Conservation (phyloP, 257 asterid genomes). For the Plantago major region DNA sequence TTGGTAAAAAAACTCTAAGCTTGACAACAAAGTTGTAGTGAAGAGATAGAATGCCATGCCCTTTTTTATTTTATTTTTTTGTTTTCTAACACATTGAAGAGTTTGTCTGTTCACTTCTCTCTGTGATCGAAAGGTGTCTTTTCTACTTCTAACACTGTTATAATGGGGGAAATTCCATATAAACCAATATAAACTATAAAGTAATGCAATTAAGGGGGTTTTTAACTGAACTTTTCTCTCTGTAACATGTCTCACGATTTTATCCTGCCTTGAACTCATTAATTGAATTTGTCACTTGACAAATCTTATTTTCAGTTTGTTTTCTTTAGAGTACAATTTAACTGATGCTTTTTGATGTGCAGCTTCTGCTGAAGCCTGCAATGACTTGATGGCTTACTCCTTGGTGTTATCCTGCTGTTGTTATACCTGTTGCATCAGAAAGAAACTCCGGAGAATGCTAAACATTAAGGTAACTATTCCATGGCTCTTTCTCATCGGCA, state of each 20-base stretch:
- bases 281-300: background rate
- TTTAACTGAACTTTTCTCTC: background rate
- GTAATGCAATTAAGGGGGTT: too few relatives aligned
- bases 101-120: too few relatives aligned
- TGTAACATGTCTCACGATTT: constrained; percentile 6
- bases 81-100: too few relatives aligned
- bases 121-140: too few relatives aligned
- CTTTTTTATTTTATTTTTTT: too few relatives aligned
- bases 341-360: constrained; percentile 30
- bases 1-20: too few relatives aligned
- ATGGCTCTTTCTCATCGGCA: background rate
- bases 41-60: too few relatives aligned
- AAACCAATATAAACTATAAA: too few relatives aligned
- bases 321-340: constrained; percentile 1
- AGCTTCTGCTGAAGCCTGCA: constrained; percentile 85
- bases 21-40: too few relatives aligned
- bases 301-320: background rate
- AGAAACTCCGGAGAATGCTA: constrained; percentile 61
- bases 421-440: constrained; percentile 85
- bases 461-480: constrained; percentile 51
- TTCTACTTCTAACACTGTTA: too few relatives aligned
- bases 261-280: background rate
- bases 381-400: constrained; percentile 86
- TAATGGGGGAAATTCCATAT: too few relatives aligned
- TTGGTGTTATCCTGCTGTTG: constrained; percentile 87